Evolutionary conservation across 805 yeast species (phyloP).

Genomic region (Wickerhamomyces ciferrii): DNA sequence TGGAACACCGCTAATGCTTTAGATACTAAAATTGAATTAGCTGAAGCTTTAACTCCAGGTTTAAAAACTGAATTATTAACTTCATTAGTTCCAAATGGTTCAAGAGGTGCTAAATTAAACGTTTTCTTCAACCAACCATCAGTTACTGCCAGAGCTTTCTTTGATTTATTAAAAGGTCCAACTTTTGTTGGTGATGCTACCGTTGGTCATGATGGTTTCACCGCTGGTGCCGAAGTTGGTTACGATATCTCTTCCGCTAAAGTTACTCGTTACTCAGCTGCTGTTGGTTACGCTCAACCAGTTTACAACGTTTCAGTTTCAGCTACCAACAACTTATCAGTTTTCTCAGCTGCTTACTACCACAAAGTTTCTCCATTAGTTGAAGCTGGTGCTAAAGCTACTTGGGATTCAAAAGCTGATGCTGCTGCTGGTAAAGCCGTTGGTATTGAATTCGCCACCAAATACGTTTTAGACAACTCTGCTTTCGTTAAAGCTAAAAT

Average conservation of each 20-base stretch:
- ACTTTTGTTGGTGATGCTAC: conserved; percentile 92
- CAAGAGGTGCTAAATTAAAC: conserved; percentile 86
- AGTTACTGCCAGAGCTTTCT: conserved; percentile 90
- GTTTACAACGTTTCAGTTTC: conserved; percentile 76
- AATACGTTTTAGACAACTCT: conserved; percentile 82
- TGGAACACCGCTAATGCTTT: conserved; percentile 94
- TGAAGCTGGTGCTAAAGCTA: conserved; percentile 98
- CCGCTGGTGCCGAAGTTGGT: conserved; percentile 95
- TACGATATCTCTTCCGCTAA: conserved; percentile 92
- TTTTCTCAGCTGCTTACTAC: conserved; percentile 94
- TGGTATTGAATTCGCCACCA: conserved; percentile 92
- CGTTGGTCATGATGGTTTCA: conserved; percentile 92
- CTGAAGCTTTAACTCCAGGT: conserved; percentile 91
- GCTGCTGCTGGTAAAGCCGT: conserved; percentile 73
- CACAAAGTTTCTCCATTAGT: conserved; percentile 88
- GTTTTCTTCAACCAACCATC: conserved; percentile 89
- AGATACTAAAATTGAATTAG: conserved; percentile 89
- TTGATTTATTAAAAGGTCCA: conserved; percentile 94
- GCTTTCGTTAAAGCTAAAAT: conserved; percentile 95
- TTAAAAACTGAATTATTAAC: conserved; percentile 90
- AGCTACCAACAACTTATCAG: conserved; percentile 80
- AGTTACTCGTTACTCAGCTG: conserved; percentile 90
- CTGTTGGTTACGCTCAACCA: conserved; percentile 88
- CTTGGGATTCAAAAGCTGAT: conserved; percentile 76
- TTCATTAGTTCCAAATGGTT: conserved; percentile 77